Conservation (phyloP, 2,329 filamentous ascomycete species). For the Trichoderma simmonsii region DNA sequence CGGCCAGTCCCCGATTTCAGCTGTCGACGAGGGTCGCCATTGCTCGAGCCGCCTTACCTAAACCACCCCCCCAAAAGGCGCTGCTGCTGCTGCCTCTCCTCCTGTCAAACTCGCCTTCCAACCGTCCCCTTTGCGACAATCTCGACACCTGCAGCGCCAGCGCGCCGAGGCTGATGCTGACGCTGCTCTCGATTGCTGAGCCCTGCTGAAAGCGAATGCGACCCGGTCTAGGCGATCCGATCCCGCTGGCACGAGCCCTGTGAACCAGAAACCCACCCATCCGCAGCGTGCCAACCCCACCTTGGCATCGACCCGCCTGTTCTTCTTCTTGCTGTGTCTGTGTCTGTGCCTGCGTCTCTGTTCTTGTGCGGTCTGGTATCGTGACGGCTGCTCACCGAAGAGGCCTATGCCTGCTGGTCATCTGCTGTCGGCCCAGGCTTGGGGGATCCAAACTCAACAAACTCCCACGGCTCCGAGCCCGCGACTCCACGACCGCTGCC, state of each 20-base stretch:
- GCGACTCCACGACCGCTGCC: not conserved
- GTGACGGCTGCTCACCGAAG: slow-evolving; percentile 11
- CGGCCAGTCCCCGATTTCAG: slow-evolving; percentile 9
- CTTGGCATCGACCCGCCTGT: slow-evolving; percentile 18
- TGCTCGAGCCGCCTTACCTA: slow-evolving; percentile 16
- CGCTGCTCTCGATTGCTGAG: not conserved
- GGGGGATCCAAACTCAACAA: not conserved
- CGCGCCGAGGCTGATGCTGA: slow-evolving; percentile 17
- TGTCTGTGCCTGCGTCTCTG: not conserved
- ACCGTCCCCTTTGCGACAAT: slow-evolving; percentile 1
- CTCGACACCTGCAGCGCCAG: slow-evolving; percentile 7
- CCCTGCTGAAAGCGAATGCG: slow-evolving; percentile 11
- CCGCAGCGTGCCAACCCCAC: slow-evolving; percentile 16
- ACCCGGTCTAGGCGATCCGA: slow-evolving; percentile 15
- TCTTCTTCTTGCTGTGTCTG: not conserved
- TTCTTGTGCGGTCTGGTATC: not conserved
- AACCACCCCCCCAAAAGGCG: slow-evolving; percentile 7
- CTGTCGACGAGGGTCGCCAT: slow-evolving; percentile 15
- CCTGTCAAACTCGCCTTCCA: not conserved
- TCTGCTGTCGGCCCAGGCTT: slow-evolving; percentile 11
- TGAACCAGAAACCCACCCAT: slow-evolving; percentile 6
- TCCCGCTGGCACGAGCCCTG: slow-evolving; percentile 15
- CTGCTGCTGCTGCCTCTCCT: not conserved
- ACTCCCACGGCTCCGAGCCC: not conserved
- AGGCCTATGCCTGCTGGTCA: slow-evolving; percentile 16